Base-by-base conservation (phyloP, 2,329 filamentous ascomycete genomes). In the Rugonectria rugulosa region DNA sequence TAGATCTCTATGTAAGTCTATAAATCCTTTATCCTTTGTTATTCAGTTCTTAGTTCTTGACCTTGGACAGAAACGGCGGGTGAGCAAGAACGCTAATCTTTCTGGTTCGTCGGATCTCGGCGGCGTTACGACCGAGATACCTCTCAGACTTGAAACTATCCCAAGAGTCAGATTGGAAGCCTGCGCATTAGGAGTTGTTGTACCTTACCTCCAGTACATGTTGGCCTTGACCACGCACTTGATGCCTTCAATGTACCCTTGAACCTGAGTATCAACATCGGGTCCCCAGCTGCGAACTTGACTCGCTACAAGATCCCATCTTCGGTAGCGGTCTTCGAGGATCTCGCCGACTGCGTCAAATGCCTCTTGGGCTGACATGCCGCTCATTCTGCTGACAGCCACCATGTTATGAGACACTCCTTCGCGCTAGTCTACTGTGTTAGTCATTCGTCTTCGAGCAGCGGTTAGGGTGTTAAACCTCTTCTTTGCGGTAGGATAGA, bases 131-230 rank as follows among this genome's bases (percentile, higher is more conserved):
- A 11, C 26, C 26, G 11, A 27, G 11, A 11, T 27, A 27, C 26
- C 26, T 6, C 11, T 27, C 7, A 27, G 26, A 27, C 11, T 27
- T 27, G 26, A 27, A 27, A 27, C 26, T 27, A 27, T 27, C n/a
- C n/a, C n/a, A n/a, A n/a, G n/a, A n/a, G n/a, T n/a, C n/a, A n/a
- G n/a, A n/a, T n/a, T n/a, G n/a, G n/a, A n/a, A n/a, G n/a, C n/a
- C n/a, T n/a, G n/a, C n/a, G n/a, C n/a, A n/a, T n/a, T n/a, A n/a
- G n/a, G n/a, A n/a, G n/a, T n/a, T n/a, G n/a, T n/a, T n/a, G n/a
- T n/a, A n/a, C n/a, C 43, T 45, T 45, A 45, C 42, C 42, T 45
- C 42, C 42, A 45, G 29, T 34, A 11, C 12, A 34, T 6, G 17
- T 29, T 45, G 15, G 19, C 42, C 14, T 23, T 45, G 11, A 45